Evolutionary conservation across 768 basidiomycete genomes (phyloP).

Genomic region (Myochromella boudieri): DNA sequence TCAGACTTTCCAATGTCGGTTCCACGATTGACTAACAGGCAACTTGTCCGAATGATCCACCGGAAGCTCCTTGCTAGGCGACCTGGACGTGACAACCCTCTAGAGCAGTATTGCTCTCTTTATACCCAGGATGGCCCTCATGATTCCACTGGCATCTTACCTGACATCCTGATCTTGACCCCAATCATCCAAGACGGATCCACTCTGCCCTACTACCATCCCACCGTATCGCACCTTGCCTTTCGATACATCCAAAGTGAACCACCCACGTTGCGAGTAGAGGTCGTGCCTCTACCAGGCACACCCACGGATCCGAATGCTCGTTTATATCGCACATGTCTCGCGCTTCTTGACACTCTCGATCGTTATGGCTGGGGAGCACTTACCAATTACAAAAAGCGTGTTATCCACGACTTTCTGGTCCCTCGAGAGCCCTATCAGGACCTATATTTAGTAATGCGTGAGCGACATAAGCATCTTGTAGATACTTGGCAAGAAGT

Average conservation of each 20-base stretch:
- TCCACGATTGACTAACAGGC: conserved; percentile 36
- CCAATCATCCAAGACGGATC: conserved; percentile 48
- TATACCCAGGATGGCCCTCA: conserved; percentile 36
- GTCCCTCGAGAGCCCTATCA: conserved; percentile 80
- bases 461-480: conserved; percentile 79
- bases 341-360: conserved; percentile 78
- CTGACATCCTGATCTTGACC: conserved; percentile 50
- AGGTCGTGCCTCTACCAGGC: conserved; percentile 51
- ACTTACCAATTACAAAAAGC: conserved; percentile 80
- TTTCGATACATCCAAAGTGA: conserved; percentile 62
- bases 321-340: conserved; percentile 76
- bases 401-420: conserved; percentile 80
- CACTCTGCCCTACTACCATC: conserved; percentile 87
- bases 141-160: neutral
- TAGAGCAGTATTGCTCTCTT: conserved; percentile 82
- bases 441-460: conserved; percentile 85
- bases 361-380: conserved; percentile 91
- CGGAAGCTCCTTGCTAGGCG: conserved; percentile 75
- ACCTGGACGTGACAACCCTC: conserved; percentile 68
- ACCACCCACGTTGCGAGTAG: conserved; percentile 49
- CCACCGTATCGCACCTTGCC: conserved; percentile 74
- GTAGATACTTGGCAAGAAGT: conserved; percentile 75
- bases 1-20: conserved; percentile 30
- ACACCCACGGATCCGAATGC: conserved; percentile 52
- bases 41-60: conserved; percentile 52